Evolutionary conservation across 257 asterid genomes (phyloP), one percentile per base, ranked within the genome.

Genomic region (Osmanthus fragrans): DNA sequence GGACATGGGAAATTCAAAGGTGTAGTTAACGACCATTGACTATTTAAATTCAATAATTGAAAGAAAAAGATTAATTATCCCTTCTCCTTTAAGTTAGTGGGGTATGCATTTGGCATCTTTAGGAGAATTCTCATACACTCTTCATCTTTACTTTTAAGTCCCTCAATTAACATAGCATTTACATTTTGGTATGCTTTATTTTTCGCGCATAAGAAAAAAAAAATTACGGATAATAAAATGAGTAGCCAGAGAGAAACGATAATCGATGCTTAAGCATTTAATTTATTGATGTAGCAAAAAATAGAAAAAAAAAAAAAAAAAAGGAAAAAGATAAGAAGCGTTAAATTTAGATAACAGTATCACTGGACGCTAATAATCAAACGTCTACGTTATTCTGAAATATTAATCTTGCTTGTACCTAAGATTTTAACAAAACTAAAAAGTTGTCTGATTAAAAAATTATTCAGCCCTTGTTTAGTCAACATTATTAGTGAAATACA

Each of bases 11-110:
- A 81, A 19, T 72, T 73, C 79, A 77, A 73, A 77, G 60, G 21
- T 16, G 47, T 32, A 32, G 70, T 81, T 66, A 34, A 67, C 70
- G 76, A 39, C 78, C 79, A 63, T 82, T 63, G 85, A 74, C 64
- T 33, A 42, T 56, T 54, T 13, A 51, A 72, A 29, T 66, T 4
- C 74, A 56, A 27, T 68, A 33, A 40, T 70, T 8, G 76, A 80
- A 71, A 21, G 54, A 49, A 60, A 70, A 36, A 18, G 54, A 21
- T 60, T 54, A 60, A 7, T 23, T 60, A 60, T 25, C 8, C 13
- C 13, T 21, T 56, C 25, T 5, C 3, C 29, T 23, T 56, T 27
- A 54, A 29, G n/a, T 81, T 19, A 63, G 69, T 63, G 69, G 69
- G 69, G 32, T 25, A 23, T 63, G 33, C 0, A 8, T 25, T 25